phyloP scores from a whole-genome alignment of 139 green algal species.

The Coccomyxa sp. region DNA sequence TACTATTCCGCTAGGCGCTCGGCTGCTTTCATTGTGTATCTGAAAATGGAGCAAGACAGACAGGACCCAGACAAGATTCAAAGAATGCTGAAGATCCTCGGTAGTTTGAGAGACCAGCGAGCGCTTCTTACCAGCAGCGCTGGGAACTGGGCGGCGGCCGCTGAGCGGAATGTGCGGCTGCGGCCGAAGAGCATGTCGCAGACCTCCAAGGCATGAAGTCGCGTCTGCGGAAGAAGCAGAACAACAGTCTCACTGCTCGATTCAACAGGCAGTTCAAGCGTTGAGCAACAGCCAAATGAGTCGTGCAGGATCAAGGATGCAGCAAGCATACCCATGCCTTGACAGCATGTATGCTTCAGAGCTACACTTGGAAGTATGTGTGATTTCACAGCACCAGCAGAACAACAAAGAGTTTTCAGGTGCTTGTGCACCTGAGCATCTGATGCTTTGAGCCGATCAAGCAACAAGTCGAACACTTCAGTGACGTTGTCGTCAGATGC shows the following conservation, averaged over 20 bases:
- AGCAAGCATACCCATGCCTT: background rate
- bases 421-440: conserved; percentile 23
- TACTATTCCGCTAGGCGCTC: too few relatives aligned
- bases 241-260: background rate
- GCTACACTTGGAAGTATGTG: background rate
- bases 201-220: conserved; percentile 33
- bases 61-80: too few relatives aligned
- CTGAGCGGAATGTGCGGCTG: conserved; percentile 23
- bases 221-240: conserved; percentile 13
- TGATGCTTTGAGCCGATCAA: conserved; percentile 16
- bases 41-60: too few relatives aligned
- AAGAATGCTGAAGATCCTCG: too few relatives aligned
- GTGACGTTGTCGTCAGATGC: conserved; percentile 16
- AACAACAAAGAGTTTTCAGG: too few relatives aligned
- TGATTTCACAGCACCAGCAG: background rate
- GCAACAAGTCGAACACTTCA: conserved; percentile 14
- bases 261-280: background rate
- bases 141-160: conserved; percentile 13
- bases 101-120: too few relatives aligned
- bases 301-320: background rate
- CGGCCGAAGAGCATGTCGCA: conserved; percentile 37
- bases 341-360: background rate
- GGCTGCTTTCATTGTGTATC: too few relatives aligned
- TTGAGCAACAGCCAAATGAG: background rate
- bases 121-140: conserved; percentile 21